Percentiles rank a stretch among this genome's conserved stretches.
These are phyloP conservation scores for Bretschneidera sinensis DNA, from an alignment of 345 rosid species.

Conservation along the genomic window DNA sequence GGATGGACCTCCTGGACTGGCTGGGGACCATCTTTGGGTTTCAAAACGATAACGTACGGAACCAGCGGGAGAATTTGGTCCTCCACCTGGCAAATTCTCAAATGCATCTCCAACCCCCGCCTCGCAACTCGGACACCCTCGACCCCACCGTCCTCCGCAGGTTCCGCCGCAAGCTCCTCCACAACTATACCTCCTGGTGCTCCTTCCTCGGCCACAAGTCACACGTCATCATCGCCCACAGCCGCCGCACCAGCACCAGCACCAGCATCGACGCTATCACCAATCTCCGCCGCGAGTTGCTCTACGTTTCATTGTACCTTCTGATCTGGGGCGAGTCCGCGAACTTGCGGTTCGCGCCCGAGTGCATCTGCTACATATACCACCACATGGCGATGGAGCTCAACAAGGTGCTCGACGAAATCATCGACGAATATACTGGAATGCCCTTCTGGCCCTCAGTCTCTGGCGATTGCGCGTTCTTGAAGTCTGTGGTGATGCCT, in stretches of 20 bases:
- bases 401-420: conserved; percentile 71
- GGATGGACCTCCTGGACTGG: conserved; percentile 82
- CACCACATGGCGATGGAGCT: conserved; percentile 81
- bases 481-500: conserved; percentile 57
- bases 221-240: conserved; percentile 29
- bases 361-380: conserved; percentile 52
- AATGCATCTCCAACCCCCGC: conserved; percentile 66
- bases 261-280: conserved; percentile 15
- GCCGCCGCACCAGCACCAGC: conserved; percentile 23
- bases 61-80: conserved; percentile 85
- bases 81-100: conserved; percentile 85
- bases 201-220: conserved; percentile 47
- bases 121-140: conserved; percentile 43
- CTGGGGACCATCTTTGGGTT: conserved; percentile 61
- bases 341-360: conserved; percentile 54
- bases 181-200: conserved; percentile 76
- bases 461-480: conserved; percentile 54
- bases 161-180: too few species aligned
- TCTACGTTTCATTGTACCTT: conserved; percentile 46
- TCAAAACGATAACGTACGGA: conserved; percentile 66
- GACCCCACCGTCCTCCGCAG: conserved; percentile 58
- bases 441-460: conserved; percentile 45
- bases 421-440: conserved; percentile 55
- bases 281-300: conserved; percentile 46
- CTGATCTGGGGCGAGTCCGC: conserved; percentile 68